Evolutionary conservation across 495 filamentous ascomycete genomes (phyloP), one percentile per base, ranked within the genome.

Genomic region (Aspergillus steynii): DNA sequence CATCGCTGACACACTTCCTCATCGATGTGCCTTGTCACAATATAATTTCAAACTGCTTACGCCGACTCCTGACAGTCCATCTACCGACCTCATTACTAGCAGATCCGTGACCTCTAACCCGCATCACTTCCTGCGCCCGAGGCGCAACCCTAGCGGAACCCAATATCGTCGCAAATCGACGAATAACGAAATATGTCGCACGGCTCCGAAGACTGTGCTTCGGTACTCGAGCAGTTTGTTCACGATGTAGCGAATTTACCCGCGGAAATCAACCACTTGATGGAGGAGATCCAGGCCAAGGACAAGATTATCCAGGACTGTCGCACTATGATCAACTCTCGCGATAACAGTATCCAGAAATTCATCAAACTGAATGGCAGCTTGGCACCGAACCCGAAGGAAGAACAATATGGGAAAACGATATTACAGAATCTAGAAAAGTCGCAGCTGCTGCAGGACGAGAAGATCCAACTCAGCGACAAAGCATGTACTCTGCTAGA

Each of bases 211-310:
- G 95, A 99, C 77, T 88, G 92, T 64, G 90, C 92, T 34, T 82
- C 92, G 54, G 90, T 99, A 58, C 85, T 99, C 52, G 95, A 98
- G 66, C 90, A 96, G 67, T 99, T 94, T 74, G 87, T 93, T 56
- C 91, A 96, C 75, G 88, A 91, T 81, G 85, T 89, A 31, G 90
- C 93, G 32, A 98, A 97, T 68, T 82, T 97, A 7, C 93, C 95
- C 20, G 89, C 89, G 12, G 95, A 99, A 74, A 90, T 98, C 58
- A 86, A 87, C 37, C 94, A 96, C 79, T 79, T 97, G 64, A 90
- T 96, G 73, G 95, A 97, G 68, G 95, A 99, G 75, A 92, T 98
- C 32, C 85, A 88, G 67, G 90, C 92, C 60, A 97, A 97, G 75
- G 94, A 99, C 69, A 85, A 85, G 56, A 74, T 84, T 46, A 88